Conservation (phyloP, 805 yeast genomes). For the Saccharomycopsis selenospora region DNA sequence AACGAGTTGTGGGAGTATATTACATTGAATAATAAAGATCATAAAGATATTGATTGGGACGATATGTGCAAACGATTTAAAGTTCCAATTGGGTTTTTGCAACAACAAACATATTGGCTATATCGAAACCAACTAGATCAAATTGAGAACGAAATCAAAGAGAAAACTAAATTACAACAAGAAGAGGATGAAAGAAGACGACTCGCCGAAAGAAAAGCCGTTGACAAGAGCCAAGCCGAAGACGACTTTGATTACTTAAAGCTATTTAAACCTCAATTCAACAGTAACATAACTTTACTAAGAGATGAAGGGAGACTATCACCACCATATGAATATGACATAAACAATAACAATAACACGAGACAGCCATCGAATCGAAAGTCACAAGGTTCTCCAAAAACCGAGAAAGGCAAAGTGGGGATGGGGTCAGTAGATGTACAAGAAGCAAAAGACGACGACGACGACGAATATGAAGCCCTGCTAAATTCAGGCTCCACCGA, state of each 20-base stretch:
- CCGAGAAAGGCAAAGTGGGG: too few relatives aligned
- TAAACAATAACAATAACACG: too few relatives aligned
- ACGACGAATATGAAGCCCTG: neutral
- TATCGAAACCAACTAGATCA: slow-evolving; percentile 33
- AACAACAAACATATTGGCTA: slow-evolving; percentile 37
- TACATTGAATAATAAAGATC: slow-evolving; percentile 17
- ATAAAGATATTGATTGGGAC: slow-evolving; percentile 27
- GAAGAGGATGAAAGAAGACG: neutral
- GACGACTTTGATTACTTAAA: slow-evolving; percentile 7
- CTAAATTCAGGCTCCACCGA: neutral
- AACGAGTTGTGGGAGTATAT: slow-evolving; percentile 27
- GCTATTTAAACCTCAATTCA: slow-evolving; percentile 13
- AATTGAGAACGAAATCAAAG: slow-evolving; percentile 28
- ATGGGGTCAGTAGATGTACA: too few relatives aligned
- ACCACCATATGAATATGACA: too few relatives aligned
- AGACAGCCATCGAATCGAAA: too few relatives aligned
- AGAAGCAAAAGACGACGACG: neutral
- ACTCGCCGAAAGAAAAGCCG: neutral
- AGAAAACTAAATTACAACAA: neutral
- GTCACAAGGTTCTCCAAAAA: too few relatives aligned
- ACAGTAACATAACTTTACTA: neutral
- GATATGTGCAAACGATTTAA: slow-evolving; percentile 30
- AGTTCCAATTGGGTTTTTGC: slow-evolving; percentile 20
- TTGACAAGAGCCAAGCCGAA: neutral
- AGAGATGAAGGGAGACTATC: too few relatives aligned